phyloP scores from a whole-genome alignment of 1,284 basidiomycete species.

The Chondrostereum purpureum region DNA sequence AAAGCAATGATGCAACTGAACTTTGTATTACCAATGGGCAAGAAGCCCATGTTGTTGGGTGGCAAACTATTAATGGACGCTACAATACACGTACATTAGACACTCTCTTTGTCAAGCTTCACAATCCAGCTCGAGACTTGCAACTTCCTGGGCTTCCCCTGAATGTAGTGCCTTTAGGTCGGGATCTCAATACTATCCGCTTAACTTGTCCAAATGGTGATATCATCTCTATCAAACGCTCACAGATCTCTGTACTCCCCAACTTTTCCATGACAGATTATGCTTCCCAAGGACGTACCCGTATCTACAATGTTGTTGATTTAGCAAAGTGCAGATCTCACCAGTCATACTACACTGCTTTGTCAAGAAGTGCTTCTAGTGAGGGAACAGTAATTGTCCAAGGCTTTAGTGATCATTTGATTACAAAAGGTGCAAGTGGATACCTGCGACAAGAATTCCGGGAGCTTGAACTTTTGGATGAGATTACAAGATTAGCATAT shows the following conservation, averaged over 20 bases:
- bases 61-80: too few relatives aligned
- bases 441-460: not conserved
- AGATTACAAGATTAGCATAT: slow-evolving; percentile 10
- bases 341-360: not conserved
- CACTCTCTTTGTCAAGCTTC: not conserved
- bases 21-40: slow-evolving; percentile 23
- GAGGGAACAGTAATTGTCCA: not conserved
- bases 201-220: not conserved
- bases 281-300: not conserved
- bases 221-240: not conserved
- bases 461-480: not conserved
- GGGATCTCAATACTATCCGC: not conserved
- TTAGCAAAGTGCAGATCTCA: not conserved
- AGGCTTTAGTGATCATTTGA: not conserved
- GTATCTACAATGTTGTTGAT: not conserved
- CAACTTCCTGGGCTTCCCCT: not conserved
- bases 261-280: not conserved
- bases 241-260: not conserved
- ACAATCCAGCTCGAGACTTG: not conserved
- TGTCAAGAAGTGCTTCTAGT: not conserved
- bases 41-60: slow-evolving; percentile 19
- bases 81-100: not conserved
- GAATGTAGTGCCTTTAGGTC: not conserved
- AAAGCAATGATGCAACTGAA: slow-evolving; percentile 16
- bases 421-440: not conserved